Conservation (phyloP, 768 basidiomycete species). For the Psilocybe cubensis region DNA sequence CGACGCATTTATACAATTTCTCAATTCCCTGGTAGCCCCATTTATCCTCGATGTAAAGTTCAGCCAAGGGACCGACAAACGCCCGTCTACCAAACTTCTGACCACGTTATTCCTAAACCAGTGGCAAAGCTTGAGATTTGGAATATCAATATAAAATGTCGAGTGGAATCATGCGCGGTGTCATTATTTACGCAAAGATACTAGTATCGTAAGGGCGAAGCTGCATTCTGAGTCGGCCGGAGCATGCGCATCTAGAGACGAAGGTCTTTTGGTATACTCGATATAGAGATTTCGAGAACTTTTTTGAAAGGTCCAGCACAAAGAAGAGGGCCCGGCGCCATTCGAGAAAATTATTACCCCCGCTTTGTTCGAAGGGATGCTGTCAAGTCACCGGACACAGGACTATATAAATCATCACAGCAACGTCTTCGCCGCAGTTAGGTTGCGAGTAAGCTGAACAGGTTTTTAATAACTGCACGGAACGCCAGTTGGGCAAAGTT, state of each 20-base stretch:
- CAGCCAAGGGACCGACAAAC: conserved; percentile 7
- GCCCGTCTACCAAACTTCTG: background rate
- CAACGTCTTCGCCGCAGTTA: background rate
- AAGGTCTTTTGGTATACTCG: background rate
- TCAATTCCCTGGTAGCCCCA: background rate
- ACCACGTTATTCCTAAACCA: background rate
- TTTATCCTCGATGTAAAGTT: background rate
- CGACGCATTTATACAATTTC: conserved; percentile 22
- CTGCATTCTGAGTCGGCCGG: conserved; percentile 24
- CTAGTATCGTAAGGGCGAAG: conserved; percentile 6
- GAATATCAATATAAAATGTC: conserved; percentile 28
- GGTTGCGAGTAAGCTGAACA: background rate
- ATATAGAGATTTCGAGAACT: conserved; percentile 4
- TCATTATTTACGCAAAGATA: conserved; percentile 8
- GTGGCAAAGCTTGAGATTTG: conserved; percentile 24
- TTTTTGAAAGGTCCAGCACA: background rate
- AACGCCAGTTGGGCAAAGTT: too few relatives aligned
- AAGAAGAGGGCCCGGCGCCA: conserved; percentile 8
- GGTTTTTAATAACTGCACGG: background rate
- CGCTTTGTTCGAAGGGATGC: conserved; percentile 1
- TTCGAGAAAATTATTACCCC: conserved; percentile 7
- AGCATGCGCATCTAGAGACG: conserved; percentile 16
- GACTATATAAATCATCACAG: background rate
- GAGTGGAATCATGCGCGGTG: conserved; percentile 12
- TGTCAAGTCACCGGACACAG: conserved; percentile 10